Percentiles rank a stretch among this genome's conserved stretches.
phyloP scores from a whole-genome alignment of 208 protist genomes.

The Histomonas meleagridis region DNA sequence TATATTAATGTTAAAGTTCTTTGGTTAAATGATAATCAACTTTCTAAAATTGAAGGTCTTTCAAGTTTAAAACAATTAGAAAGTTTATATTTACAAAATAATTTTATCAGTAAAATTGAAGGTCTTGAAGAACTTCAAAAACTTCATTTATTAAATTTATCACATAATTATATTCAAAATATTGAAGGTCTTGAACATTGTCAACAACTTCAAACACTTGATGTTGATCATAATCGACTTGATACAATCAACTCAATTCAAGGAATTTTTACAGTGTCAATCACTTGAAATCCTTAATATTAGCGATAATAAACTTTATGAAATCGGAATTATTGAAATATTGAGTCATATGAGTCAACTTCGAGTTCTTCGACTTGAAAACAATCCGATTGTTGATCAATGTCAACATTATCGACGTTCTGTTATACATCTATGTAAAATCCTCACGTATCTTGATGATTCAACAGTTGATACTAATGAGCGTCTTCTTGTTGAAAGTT shows the following conservation, averaged over 20 bases:
- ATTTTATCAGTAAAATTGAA: not conserved
- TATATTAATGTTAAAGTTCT: not conserved
- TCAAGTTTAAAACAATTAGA: not conserved
- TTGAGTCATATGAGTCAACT: not conserved
- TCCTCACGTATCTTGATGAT: not conserved
- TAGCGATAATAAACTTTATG: not conserved
- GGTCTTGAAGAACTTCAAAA: not conserved
- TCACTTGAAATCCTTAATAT: not conserved
- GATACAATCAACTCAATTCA: not conserved
- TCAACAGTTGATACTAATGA: not conserved
- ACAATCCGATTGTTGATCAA: not conserved
- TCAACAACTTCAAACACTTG: not conserved
- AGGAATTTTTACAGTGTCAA: not conserved
- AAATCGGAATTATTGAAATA: not conserved
- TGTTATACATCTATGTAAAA: not conserved
- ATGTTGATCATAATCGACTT: not conserved
- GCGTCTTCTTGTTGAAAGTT: not conserved
- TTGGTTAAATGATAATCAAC: not conserved
- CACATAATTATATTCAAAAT: not conserved
- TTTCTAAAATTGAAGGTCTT: not conserved
- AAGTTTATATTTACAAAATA: conserved; percentile 1
- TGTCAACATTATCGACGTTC: not conserved
- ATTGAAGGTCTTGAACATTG: not conserved
- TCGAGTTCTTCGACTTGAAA: not conserved
- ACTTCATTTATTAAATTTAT: not conserved